These are phyloP conservation scores for Fusarium camptoceras DNA, from an alignment of 2,329 filamentous ascomycete species.

Conservation along the genomic window DNA sequence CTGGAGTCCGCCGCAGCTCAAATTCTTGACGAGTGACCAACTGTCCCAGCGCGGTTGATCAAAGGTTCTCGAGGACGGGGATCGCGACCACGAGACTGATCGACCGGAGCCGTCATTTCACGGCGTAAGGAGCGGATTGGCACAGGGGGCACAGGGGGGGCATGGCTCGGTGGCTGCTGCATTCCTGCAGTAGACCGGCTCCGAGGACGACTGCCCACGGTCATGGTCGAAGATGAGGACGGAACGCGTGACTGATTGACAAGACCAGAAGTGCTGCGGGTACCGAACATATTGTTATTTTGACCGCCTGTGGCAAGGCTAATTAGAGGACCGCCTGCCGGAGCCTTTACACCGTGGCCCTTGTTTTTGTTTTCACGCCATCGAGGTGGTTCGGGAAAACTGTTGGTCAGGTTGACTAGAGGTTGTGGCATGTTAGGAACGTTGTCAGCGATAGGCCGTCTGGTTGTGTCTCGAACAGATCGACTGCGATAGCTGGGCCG, in stretches of 20 bases:
- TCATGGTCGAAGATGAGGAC: slow-evolving; percentile 29
- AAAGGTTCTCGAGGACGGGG: slow-evolving; percentile 48
- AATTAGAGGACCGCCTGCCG: slow-evolving; percentile 58
- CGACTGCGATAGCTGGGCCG: slow-evolving; percentile 46
- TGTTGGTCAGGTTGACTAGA: slow-evolving; percentile 72
- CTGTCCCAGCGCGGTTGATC: slow-evolving; percentile 48
- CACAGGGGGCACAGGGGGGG: slow-evolving; percentile 45
- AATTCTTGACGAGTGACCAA: slow-evolving; percentile 30
- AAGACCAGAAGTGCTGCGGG: slow-evolving; percentile 31
- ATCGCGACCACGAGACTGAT: slow-evolving; percentile 43
- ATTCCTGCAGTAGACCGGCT: slow-evolving; percentile 45
- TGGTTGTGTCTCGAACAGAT: slow-evolving; percentile 34
- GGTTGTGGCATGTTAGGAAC: slow-evolving; percentile 63
- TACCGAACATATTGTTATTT: slow-evolving; percentile 18
- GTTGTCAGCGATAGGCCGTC: slow-evolving; percentile 43
- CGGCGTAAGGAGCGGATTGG: slow-evolving; percentile 47
- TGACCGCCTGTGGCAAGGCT: slow-evolving; percentile 56
- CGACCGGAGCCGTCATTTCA: slow-evolving; percentile 39
- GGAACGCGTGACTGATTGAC: slow-evolving; percentile 33
- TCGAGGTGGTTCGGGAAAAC: slow-evolving; percentile 72
- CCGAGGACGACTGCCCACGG: slow-evolving; percentile 33
- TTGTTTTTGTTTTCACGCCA: slow-evolving; percentile 65
- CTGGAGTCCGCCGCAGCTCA: slow-evolving; percentile 9
- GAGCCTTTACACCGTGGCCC: slow-evolving; percentile 60
- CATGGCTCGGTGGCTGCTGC: slow-evolving; percentile 27